Conservation (phyloP, 108 stramenopile species). For the Hondaea fermentalgiana region DNA sequence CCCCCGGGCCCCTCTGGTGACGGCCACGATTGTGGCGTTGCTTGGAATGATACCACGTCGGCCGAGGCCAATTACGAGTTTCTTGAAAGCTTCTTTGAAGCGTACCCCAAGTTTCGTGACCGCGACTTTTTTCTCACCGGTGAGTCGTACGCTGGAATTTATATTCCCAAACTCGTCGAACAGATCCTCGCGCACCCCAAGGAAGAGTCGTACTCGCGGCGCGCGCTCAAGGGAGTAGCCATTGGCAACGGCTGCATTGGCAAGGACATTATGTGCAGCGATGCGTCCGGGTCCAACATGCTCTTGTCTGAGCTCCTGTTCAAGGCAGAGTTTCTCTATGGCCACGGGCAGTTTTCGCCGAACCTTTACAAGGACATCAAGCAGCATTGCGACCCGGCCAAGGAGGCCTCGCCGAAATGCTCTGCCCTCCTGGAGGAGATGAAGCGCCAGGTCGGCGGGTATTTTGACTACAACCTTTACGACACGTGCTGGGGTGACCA, state of each 20-base stretch:
- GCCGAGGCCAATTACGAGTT: constrained; percentile 48
- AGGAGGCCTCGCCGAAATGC: constrained; percentile 31
- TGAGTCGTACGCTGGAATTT: constrained; percentile 72
- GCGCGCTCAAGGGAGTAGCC: constrained; percentile 40
- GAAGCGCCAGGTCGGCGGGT: constrained; percentile 48
- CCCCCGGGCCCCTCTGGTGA: constrained; percentile 28
- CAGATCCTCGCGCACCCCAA: constrained; percentile 43
- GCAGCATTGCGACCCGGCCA: constrained; percentile 32
- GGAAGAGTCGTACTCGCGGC: not conserved
- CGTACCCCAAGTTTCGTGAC: constrained; percentile 50
- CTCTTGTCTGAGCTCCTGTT: constrained; percentile 33
- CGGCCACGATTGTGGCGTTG: constrained; percentile 35
- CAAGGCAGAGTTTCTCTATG: constrained; percentile 57
- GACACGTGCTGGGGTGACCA: constrained; percentile 61
- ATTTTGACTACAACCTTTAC: constrained; percentile 61
- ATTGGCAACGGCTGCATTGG: constrained; percentile 73
- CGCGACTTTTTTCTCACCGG: constrained; percentile 61
- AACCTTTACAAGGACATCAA: constrained; percentile 47
- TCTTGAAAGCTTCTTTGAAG: constrained; percentile 52
- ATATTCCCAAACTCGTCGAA: constrained; percentile 63
- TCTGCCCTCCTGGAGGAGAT: constrained; percentile 34
- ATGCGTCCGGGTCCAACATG: not conserved
- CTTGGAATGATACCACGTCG: constrained; percentile 60
- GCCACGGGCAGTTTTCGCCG: constrained; percentile 60
- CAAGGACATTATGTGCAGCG: constrained; percentile 57